Evolutionary conservation across 495 filamentous ascomycete species (phyloP).

Genomic region (Penicillium pulvis): DNA sequence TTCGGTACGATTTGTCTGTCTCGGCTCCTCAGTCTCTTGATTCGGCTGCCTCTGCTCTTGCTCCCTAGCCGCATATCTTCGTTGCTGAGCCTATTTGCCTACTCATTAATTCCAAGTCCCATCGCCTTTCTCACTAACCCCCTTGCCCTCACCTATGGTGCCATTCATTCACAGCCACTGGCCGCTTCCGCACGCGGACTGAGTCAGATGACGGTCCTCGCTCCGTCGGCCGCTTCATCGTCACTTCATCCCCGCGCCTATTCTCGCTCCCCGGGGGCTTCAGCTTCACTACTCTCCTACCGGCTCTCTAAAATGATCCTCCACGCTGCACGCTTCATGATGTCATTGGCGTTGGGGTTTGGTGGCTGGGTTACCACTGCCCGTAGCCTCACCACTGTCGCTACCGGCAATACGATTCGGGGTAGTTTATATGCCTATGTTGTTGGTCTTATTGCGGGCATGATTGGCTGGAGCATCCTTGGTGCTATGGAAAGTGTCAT

Average conservation of each 20-base stretch:
- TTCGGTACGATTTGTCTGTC: constrained; percentile 92
- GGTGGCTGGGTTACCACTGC: constrained; percentile 98
- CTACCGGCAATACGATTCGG: constrained; percentile 53
- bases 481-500: constrained; percentile 95
- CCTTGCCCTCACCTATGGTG: constrained; percentile 86
- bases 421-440: constrained; percentile 97
- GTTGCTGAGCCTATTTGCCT: constrained; percentile 62
- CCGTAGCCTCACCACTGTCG: constrained; percentile 61
- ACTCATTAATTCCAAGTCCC: constrained; percentile 79
- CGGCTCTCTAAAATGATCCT: constrained; percentile 88
- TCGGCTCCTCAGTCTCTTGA: constrained; percentile 73
- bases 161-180: constrained; percentile 88
- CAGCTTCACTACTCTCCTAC: constrained; percentile 65
- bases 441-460: constrained; percentile 84
- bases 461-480: constrained; percentile 92
- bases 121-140: constrained; percentile 86
- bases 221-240: constrained; percentile 59
- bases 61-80: constrained; percentile 73
- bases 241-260: constrained; percentile 47
- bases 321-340: constrained; percentile 85
- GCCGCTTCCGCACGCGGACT: constrained; percentile 73
- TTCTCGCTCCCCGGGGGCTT: constrained; percentile 40
- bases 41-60: constrained; percentile 83
- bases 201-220: constrained; percentile 73
- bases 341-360: constrained; percentile 85